A percentile compares a stretch with the other conserved stretches of the same genome.
phyloP scores from a whole-genome alignment of 2,329 filamentous ascomycete species.

The Cephalotrichum gorgonifer region DNA sequence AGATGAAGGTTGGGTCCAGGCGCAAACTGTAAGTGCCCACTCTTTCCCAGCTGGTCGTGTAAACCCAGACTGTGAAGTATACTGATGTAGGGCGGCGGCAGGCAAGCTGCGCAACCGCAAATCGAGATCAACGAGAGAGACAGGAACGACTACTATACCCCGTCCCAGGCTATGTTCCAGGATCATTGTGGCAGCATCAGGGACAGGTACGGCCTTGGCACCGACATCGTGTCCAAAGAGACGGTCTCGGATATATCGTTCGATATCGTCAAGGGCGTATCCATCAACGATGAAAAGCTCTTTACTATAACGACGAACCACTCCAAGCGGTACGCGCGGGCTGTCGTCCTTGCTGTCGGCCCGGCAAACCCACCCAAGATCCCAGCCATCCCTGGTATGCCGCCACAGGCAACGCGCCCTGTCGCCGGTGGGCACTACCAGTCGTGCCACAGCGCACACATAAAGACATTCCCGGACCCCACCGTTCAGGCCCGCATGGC shows the following conservation, averaged over 20 bases:
- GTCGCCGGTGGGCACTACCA: slow-evolving; percentile 17
- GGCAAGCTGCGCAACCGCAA: slow-evolving; percentile 6
- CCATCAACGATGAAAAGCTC: slow-evolving; percentile 38
- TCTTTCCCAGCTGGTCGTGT: neutral
- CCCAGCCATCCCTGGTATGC: slow-evolving; percentile 25
- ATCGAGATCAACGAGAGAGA: slow-evolving; percentile 55
- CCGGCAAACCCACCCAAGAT: slow-evolving; percentile 50
- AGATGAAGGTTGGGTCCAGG: slow-evolving; percentile 39
- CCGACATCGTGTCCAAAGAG: slow-evolving; percentile 49
- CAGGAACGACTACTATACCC: slow-evolving; percentile 59
- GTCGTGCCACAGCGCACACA: slow-evolving; percentile 55
- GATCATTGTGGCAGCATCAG: slow-evolving; percentile 51
- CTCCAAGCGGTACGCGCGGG: slow-evolving; percentile 42
- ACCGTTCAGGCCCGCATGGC: slow-evolving; percentile 42
- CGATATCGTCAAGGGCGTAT: slow-evolving; percentile 31
- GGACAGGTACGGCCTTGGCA: slow-evolving; percentile 36
- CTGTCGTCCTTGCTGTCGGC: slow-evolving; percentile 62
- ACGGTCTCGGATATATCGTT: slow-evolving; percentile 52
- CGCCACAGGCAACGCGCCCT: slow-evolving; percentile 6
- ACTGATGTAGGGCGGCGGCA: no score
- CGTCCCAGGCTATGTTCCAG: slow-evolving; percentile 49
- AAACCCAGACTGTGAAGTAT: neutral
- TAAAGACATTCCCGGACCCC: slow-evolving; percentile 45
- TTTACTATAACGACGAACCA: slow-evolving; percentile 55
- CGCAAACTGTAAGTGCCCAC: slow-evolving; percentile 20